These are phyloP conservation scores for Taiwanofungus camphoratus DNA, from an alignment of 1,284 basidiomycete species.

Conservation along the genomic window DNA sequence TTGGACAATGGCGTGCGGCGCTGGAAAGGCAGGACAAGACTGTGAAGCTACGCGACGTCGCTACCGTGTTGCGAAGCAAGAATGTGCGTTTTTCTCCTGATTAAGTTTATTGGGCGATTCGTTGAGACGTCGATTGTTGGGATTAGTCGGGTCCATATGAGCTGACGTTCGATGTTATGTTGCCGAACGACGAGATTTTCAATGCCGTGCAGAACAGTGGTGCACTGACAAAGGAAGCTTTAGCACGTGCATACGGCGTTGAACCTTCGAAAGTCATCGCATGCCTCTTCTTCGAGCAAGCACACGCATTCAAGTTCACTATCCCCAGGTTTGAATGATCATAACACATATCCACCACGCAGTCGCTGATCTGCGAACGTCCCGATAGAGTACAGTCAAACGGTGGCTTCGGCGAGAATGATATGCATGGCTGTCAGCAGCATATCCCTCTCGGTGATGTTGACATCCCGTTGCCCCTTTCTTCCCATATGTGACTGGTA, in stretches of 20 bases:
- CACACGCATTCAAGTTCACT: constrained; percentile 8
- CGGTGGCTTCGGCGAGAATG: constrained; percentile 6
- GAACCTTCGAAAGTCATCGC: constrained; percentile 4
- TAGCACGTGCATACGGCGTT: constrained; percentile 4
- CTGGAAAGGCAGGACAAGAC: constrained; percentile 1
- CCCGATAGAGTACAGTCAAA: constrained; percentile 2
- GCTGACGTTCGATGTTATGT: constrained; percentile 6
- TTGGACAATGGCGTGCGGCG: constrained; percentile 1
- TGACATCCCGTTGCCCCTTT: background rate
- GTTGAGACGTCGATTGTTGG: background rate
- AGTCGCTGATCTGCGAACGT: background rate
- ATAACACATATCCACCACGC: background rate
- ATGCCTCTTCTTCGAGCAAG: constrained; percentile 7
- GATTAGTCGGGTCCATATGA: constrained; percentile 5
- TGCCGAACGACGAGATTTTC: constrained; percentile 5
- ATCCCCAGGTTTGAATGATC: constrained; percentile 4
- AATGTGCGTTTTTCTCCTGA: background rate
- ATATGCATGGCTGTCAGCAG: constrained; percentile 8
- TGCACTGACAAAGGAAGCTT: constrained; percentile 1
- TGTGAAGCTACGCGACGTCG: constrained; percentile 3
- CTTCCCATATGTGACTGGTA: no score
- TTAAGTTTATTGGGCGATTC: background rate
- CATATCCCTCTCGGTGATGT: constrained; percentile 7
- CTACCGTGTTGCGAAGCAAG: constrained; percentile 6
- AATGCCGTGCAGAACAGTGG: constrained; percentile 1